These are phyloP conservation scores for Austroboletus eburneus DNA, from an alignment of 768 basidiomycete species.

Conservation along the genomic window DNA sequence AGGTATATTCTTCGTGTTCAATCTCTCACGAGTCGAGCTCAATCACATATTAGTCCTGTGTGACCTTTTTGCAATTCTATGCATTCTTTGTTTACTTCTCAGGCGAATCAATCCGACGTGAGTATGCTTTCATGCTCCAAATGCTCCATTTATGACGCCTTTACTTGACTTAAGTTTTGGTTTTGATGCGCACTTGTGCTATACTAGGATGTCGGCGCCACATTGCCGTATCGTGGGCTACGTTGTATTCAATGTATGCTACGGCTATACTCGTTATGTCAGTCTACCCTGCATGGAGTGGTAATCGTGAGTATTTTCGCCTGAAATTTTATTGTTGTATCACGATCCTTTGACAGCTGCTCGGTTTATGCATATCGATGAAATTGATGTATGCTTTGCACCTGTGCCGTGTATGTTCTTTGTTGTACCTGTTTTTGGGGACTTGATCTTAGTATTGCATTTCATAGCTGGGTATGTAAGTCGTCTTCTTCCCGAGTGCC, in stretches of 20 bases:
- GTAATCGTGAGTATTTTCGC: neutral
- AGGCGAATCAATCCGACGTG: conserved; percentile 22
- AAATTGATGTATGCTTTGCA: conserved; percentile 10
- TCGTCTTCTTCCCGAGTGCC: neutral
- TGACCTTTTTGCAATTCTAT: neutral
- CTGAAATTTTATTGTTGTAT: too few relatives aligned
- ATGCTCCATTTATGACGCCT: neutral
- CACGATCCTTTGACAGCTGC: neutral
- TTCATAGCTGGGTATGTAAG: conserved; percentile 10
- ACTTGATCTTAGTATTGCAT: neutral
- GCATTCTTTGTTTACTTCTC: conserved; percentile 4
- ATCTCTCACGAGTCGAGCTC: conserved; percentile 10
- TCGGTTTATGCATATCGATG: conserved; percentile 6
- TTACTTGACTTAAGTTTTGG: conserved; percentile 13
- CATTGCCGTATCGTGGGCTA: neutral
- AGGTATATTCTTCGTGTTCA: conserved; percentile 7
- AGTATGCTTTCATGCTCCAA: neutral
- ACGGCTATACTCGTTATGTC: neutral
- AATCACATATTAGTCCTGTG: conserved; percentile 14
- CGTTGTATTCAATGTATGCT: conserved; percentile 11
- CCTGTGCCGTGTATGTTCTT: conserved; percentile 9
- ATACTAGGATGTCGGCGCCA: conserved; percentile 13
- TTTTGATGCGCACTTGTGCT: conserved; percentile 24
- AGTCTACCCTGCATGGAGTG: neutral
- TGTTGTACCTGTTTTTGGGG: neutral